Evolutionary conservation across 768 basidiomycete genomes (phyloP), one percentile per base, ranked within the genome.

Genomic region (Cystoderma amianthinum): DNA sequence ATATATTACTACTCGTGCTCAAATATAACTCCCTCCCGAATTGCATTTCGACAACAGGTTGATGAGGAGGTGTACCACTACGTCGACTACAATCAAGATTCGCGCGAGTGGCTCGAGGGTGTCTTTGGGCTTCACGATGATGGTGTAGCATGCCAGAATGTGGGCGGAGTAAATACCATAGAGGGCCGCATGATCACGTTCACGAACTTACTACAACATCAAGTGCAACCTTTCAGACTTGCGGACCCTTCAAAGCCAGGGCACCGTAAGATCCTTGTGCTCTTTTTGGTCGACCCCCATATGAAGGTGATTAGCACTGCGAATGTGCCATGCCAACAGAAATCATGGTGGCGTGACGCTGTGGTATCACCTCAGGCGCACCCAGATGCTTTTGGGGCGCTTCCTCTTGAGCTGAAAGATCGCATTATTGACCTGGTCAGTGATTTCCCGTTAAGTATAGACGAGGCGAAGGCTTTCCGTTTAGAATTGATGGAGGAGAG

Each of bases 191-290:
- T 56, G 22, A 42, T 67, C 34, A 55, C 56, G 5, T 67, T 63
- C 44, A 63, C 64, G 15, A 68, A 67, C 47, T 43, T 62, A 19
- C 57, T 60, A 13, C 66, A 68, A 44, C 65, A 68, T 47, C 51
- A 50, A 22, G 59, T 68, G 2, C 44, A 52, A 21, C 55, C 64
- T 12, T 72, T 70, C 51, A 43, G 50, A 34, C 59, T 71, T 9
- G 48, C 42, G 5, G 65, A 72, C 45, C 48, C 50, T 1, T 56
- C 60, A 7, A 64, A 62, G 42, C 64, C 65, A 4, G 71, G 68
- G 2, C 59, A 68, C 42, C 58, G 68, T 34, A 72, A 68, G 48
- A 67, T 72, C 28, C 47, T 72, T 5, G 63, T 63, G 2, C 58
- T 72, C 16, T 69, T 67, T 54, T 61, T 71, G 15, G 59, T 69